Evolutionary conservation across 805 yeast species (phyloP), one percentile per base, ranked within the genome.

Genomic region (Candida railenensis): DNA sequence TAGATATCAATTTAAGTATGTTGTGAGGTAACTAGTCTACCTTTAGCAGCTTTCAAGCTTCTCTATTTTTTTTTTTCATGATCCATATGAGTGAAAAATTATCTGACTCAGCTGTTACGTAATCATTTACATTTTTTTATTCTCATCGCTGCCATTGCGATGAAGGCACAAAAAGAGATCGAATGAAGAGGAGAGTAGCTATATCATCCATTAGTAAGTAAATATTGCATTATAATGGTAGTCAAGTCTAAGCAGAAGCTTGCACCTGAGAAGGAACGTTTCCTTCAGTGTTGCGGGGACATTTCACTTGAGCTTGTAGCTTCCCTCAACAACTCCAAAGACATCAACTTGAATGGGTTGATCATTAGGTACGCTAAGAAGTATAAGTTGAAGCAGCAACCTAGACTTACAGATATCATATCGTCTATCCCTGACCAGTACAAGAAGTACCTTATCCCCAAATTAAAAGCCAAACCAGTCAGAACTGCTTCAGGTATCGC

Each of bases 401-500:
- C 99, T 15, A 76, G 98, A 57, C 75, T 94, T 43, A 92, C 98
- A 1, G 99, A 94, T 67, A 90, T 94, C 57, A 92, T 94, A 28
- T 81, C 89, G 33, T 87, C 98, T 1, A 92, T 94, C 49, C 99
- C 99, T 8, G 97, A 92, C 62, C 97, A 92, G 62, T 87, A 92
- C 67, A 89, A 89, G 66, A 89, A 89, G 62, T 90, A 90, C 59
- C 69, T 94, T 45, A 74, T 94, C 34, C 99, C 98, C 2, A 91
- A 91, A 67, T 75, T 94, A 40, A 89, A 94, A 68, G 99, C 99
- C n/a, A 94, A 94, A 66, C 99, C 99, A 0, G 98, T 94, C 39
- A 80, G 99, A 67, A 94, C 99, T 0, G 99, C 99, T 0, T 87
- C 96, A 9, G 99, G 99, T 57, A 96, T 94, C 48, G 99, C 99